Evolutionary conservation across 345 rosid species (phyloP).

Genomic region (Jatropha curcas): DNA sequence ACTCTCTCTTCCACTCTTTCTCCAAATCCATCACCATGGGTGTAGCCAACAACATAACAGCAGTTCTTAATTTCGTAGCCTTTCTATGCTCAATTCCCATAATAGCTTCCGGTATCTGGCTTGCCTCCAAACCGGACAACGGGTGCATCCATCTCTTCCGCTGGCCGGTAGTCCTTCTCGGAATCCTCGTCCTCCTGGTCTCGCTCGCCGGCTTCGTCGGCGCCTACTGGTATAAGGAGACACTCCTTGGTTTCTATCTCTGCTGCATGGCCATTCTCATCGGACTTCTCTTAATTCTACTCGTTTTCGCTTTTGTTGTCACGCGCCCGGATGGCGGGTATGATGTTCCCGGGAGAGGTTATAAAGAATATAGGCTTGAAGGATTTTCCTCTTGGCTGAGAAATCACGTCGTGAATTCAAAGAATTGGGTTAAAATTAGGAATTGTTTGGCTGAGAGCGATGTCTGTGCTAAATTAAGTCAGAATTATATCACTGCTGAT

Average conservation of each 20-base stretch:
- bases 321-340: conserved; percentile 73
- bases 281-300: conserved; percentile 56
- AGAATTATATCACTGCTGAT: conserved; percentile 56
- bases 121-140: conserved; percentile 80
- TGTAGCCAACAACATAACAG: conserved; percentile 82
- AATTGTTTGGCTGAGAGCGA: conserved; percentile 68
- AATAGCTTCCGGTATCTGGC: conserved; percentile 85
- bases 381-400: conserved; percentile 75
- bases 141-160: conserved; percentile 71
- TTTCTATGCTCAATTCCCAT: conserved; percentile 86
- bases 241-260: conserved; percentile 78
- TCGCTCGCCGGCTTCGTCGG: conserved; percentile 84
- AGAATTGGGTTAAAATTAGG: conserved; percentile 65
- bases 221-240: conserved; percentile 84
- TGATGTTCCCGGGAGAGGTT: conserved; percentile 62
- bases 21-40: conserved; percentile 48
- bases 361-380: conserved; percentile 65
- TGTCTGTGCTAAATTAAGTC: conserved; percentile 61
- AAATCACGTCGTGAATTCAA: conserved; percentile 54
- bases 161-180: conserved; percentile 85
- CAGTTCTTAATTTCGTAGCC: conserved; percentile 78
- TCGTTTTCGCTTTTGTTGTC: conserved; percentile 78
- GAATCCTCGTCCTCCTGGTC: conserved; percentile 76
- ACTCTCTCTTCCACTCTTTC: not conserved
- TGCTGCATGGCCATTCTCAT: conserved; percentile 90